Evolutionary conservation across 352 stramenopile genomes (phyloP).

Genomic region (Pythium guiyangense): DNA sequence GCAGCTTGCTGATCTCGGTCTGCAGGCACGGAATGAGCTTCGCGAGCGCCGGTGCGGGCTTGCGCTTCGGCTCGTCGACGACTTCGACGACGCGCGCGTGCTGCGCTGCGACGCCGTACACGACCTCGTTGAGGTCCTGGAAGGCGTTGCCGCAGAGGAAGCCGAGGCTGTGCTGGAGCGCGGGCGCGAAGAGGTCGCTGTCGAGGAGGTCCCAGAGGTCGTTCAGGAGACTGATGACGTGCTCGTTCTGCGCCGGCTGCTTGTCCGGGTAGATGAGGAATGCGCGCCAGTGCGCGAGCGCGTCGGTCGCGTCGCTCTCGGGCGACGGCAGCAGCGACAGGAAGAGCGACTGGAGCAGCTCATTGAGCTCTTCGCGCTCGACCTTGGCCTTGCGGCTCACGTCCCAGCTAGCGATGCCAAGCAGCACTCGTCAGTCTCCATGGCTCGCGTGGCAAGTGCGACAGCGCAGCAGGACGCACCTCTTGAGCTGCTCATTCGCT

Average conservation of each 20-base stretch:
- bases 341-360: slow-evolving; percentile 67
- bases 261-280: slow-evolving; percentile 82
- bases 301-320: slow-evolving; percentile 12
- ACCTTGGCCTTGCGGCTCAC: slow-evolving; percentile 69
- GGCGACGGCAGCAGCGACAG: slow-evolving; percentile 43
- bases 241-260: slow-evolving; percentile 54
- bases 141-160: slow-evolving; percentile 80
- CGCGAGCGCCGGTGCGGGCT: slow-evolving; percentile 56
- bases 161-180: slow-evolving; percentile 62
- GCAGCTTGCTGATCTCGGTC: slow-evolving; percentile 64
- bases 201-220: slow-evolving; percentile 81
- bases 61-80: slow-evolving; percentile 31
- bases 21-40: slow-evolving; percentile 80
- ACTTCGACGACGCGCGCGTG: slow-evolving; percentile 17
- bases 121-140: slow-evolving; percentile 73
- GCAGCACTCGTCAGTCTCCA: background rate
- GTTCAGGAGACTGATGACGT: slow-evolving; percentile 76
- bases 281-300: slow-evolving; percentile 45
- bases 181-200: slow-evolving; percentile 69
- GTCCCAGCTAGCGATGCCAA: slow-evolving; percentile 32
- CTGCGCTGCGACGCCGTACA: slow-evolving; percentile 41
- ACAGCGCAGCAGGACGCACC: slow-evolving; percentile 16
- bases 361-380: slow-evolving; percentile 63
- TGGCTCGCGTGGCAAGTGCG: background rate
- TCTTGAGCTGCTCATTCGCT: slow-evolving; percentile 46